Base-by-base conservation (phyloP, 2,329 filamentous ascomycete species). In the Phaeosphaeria sp. region DNA sequence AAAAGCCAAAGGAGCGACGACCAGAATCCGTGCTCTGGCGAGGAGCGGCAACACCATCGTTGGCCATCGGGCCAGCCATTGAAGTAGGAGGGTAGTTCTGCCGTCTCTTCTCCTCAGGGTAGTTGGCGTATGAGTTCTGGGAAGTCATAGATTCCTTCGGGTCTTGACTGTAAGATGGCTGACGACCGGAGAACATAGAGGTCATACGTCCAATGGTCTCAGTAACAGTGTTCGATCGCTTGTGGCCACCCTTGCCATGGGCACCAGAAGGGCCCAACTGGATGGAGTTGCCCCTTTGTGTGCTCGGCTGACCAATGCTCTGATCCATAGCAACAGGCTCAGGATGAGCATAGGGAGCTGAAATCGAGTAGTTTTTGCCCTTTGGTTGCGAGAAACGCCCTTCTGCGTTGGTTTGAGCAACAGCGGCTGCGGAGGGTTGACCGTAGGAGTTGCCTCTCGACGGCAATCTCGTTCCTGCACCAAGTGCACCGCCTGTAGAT, bases 71-170 rank as follows among this genome's bases (percentile, higher is more conserved):
- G 62, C 90, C 89, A 60, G 90, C 87, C 92, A 97, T 96, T 80
- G 93, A 97, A 48, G 94, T 90, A 3, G 94, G 94, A 55, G 94
- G 94, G 71, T 97, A 96, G 63, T 86, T 89, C 74, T 87, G 89
- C 52, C 85, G 80, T 61, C 89, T 88, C 74, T 91, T 87, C 49
- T 73, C 70, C 47, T 72, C 68, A 23, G 64, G 54, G 23, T 68
- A 62, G 62, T 83, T 85, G 17, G 54, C 59, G 48, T 67, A 69
- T 58, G 83, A 81, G 75, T 84, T 85, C 72, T 83, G 83, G 17
- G 67, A 71, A 65, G 67, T 69, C 42, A 61, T 46, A 69, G 72
- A 72, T 22, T 60, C 67, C 57, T 64, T 69, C 25, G 71, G 66
- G 30, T 75, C 74, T 48, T 72, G 67, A 5, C 63, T 55, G 50